phyloP scores from a whole-genome alignment of 306 rosid genomes.

The Vigna hirtella region DNA sequence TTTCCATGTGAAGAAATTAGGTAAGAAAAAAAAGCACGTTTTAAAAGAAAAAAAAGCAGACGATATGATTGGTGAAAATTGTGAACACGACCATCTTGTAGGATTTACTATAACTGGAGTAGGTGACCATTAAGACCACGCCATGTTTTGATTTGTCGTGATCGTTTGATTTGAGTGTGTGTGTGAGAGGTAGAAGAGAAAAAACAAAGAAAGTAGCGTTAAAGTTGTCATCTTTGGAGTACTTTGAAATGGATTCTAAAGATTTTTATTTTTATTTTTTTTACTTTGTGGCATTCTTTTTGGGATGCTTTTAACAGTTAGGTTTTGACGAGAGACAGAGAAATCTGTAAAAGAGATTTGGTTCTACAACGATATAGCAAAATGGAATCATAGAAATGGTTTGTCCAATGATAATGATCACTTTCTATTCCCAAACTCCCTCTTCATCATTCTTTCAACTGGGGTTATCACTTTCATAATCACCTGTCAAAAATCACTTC shows the following conservation, averaged over 20 bases:
- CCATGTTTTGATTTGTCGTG: constrained; percentile 4
- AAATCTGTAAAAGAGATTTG: constrained; percentile 74
- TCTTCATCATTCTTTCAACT: constrained; percentile 39
- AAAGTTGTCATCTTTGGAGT: constrained; percentile 38
- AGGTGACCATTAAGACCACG: constrained; percentile 33
- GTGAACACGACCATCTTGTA: constrained; percentile 30
- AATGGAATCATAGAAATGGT: constrained; percentile 45
- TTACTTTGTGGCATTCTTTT: constrained; percentile 31
- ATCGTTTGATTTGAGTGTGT: no score
- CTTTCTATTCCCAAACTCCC: constrained; percentile 52
- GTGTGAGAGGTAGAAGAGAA: no score
- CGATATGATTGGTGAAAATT: constrained; percentile 31
- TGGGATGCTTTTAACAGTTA: background rate
- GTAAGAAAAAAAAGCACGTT: background rate
- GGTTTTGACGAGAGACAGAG: constrained; percentile 56
- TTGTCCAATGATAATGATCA: constrained; percentile 42
- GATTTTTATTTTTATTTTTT: background rate
- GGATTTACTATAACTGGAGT: constrained; percentile 12
- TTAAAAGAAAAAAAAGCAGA: constrained; percentile 5
- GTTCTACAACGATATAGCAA: constrained; percentile 45
- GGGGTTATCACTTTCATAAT: constrained; percentile 40
- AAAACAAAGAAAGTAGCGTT: background rate
- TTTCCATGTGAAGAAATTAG: background rate
- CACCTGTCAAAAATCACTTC: constrained; percentile 44
- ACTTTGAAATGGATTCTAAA: constrained; percentile 40